Evolutionary conservation across 805 yeast genomes (phyloP).

Genomic region (Pichia phayaonensis): DNA sequence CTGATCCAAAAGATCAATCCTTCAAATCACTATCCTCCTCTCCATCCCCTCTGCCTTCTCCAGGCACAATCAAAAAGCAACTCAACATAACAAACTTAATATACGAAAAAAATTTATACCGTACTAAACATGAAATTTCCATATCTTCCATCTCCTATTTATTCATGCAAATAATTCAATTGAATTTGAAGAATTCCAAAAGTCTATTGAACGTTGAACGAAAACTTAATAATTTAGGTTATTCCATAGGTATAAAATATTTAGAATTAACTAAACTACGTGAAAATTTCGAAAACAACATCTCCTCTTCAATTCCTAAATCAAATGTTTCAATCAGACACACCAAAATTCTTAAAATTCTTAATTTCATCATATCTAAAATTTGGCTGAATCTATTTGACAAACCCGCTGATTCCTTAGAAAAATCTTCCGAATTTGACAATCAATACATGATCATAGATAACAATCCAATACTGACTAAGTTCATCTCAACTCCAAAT

Average conservation of each 20-base stretch:
- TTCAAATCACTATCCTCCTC: background rate
- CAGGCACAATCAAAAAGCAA: conserved; percentile 7
- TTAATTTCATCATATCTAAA: conserved; percentile 67
- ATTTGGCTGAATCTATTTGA: conserved; percentile 75
- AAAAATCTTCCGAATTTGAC: conserved; percentile 44
- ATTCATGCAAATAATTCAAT: conserved; percentile 62
- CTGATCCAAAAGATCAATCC: conserved; percentile 17
- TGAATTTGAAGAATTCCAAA: conserved; percentile 51
- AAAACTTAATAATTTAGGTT: conserved; percentile 62
- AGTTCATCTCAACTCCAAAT: conserved; percentile 67
- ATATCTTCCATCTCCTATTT: conserved; percentile 60
- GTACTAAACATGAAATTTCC: conserved; percentile 61
- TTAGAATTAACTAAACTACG: conserved; percentile 63
- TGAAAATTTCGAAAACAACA: conserved; percentile 41
- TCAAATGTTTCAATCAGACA: conserved; percentile 63
- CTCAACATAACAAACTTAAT: conserved; percentile 29
- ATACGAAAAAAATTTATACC: conserved; percentile 62
- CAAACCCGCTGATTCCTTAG: conserved; percentile 48
- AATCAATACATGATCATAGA: conserved; percentile 76
- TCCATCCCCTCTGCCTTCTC: conserved; percentile 14
- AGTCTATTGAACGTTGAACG: conserved; percentile 62
- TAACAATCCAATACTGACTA: conserved; percentile 61
- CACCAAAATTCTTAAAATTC: conserved; percentile 58
- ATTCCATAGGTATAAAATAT: conserved; percentile 64
- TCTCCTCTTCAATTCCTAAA: conserved; percentile 41